Base-by-base conservation (phyloP, 2,329 filamentous ascomycete species). In the Aspergillus sp. region DNA sequence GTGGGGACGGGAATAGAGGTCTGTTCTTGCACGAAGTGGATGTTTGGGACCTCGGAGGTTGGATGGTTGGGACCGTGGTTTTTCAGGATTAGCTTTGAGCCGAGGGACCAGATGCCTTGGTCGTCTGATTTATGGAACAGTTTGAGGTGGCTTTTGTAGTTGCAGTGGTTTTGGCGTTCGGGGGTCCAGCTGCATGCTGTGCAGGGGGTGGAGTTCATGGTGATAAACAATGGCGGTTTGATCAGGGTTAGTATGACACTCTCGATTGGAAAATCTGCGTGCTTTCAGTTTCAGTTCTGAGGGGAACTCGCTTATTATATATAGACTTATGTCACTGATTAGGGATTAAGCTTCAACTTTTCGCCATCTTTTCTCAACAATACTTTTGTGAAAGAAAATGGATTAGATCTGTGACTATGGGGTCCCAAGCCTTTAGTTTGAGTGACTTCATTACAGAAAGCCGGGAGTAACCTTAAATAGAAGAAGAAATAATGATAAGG, bases 61-160 rank as follows among this genome's bases (percentile, higher is more conserved):
- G 63, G 60, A 49, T 47, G 55, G 8, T 13, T 63, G 48, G 59
- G 2, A 10, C 66, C 54, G 36, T 25, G 60, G 32, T 74, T 69
- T 62, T 74, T 74, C 3, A 74, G 38, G 17, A 74, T 69, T 19
- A 71, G 44, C 0, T 67, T 63, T 13, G 71, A 71, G 5, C 73
- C 73, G 21, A 74, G n/a, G 3, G 66, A 68, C 71, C 72, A 75
- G 13, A 69, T 66, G 2, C 66, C 72, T 11, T 70, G 69, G 44
- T 71, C 54, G 54, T 64, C 58, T 3, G 61, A 64, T 17, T 58
- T 67, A 51, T 72, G 71, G 64, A 63, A 57, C 6, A 54, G 23
- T 11, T 63, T 63, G 50, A 60, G 13, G 13, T 55, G 11, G 47
- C 58, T 63, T 49, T 63, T 2, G 54, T 63, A 63, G 51, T 3